A percentile compares a stretch with the other conserved stretches of the same genome.
Evolutionary conservation across 2,329 filamentous ascomycete species (phyloP).

Genomic region (Leptographium lundbergii): DNA sequence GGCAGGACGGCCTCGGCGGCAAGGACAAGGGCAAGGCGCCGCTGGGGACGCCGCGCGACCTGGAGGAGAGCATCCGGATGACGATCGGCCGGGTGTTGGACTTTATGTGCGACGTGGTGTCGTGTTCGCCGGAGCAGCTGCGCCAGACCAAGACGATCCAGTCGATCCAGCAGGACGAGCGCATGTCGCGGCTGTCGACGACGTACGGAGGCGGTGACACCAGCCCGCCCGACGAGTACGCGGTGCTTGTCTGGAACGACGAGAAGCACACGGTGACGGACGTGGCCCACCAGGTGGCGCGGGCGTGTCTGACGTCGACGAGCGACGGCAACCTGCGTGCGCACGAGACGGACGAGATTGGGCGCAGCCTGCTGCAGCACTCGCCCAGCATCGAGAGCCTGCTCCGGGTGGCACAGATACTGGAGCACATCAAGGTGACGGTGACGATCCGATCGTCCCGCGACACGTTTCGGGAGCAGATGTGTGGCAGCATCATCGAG

Average conservation of each 20-base stretch:
- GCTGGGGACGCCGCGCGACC: constrained; percentile 55
- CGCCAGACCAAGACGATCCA: constrained; percentile 73
- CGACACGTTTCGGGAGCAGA: constrained; percentile 93
- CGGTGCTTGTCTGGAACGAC: constrained; percentile 89
- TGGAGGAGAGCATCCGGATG: constrained; percentile 66
- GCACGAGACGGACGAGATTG: constrained; percentile 79
- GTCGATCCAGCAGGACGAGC: constrained; percentile 71
- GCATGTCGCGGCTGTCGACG: constrained; percentile 60
- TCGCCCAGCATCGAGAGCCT: constrained; percentile 59
- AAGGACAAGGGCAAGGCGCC: constrained; percentile 51
- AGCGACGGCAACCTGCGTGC: constrained; percentile 62
- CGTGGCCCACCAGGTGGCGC: constrained; percentile 77
- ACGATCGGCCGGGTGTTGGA: constrained; percentile 79
- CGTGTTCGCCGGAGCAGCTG: constrained; percentile 92
- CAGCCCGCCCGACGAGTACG: constrained; percentile 61
- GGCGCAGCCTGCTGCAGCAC: constrained; percentile 74
- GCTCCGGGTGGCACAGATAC: constrained; percentile 65
- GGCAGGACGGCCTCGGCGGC: constrained; percentile 18
- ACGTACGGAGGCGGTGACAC: constrained; percentile 61
- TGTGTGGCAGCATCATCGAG: constrained; percentile 95
- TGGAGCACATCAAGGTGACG: constrained; percentile 92
- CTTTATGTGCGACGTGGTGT: constrained; percentile 95
- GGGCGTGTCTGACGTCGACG: constrained; percentile 66
- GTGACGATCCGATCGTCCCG: constrained; percentile 87
- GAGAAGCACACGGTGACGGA: constrained; percentile 95